phyloP scores from a whole-genome alignment of 352 stramenopile genomes.

The Globisporangium emineosum region DNA sequence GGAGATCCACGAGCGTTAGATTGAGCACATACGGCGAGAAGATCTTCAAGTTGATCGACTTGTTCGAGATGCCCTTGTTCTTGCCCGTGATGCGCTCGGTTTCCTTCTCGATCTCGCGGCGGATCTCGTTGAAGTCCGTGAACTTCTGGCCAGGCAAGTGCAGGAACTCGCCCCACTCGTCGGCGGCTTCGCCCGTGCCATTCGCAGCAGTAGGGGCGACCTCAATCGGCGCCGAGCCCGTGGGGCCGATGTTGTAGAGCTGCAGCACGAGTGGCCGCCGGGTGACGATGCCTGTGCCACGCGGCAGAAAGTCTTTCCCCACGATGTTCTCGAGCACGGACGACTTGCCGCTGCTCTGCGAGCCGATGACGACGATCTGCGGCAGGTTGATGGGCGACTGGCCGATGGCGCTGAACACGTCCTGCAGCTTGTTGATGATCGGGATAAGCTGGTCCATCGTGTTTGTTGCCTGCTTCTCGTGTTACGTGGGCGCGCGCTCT shows the following conservation, averaged over 20 bases:
- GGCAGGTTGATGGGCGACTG: constrained; percentile 95
- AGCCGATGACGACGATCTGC: constrained; percentile 98
- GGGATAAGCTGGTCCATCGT: constrained; percentile 99
- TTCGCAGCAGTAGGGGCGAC: constrained; percentile 21
- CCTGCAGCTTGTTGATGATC: constrained; percentile 99
- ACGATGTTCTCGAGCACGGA: constrained; percentile 96
- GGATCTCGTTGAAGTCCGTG: constrained; percentile 96
- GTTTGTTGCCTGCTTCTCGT: not conserved
- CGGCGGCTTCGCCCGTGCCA: constrained; percentile 30
- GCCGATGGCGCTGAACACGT: constrained; percentile 97
- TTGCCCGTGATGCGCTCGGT: constrained; percentile 95
- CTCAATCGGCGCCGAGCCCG: constrained; percentile 16
- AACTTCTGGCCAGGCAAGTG: constrained; percentile 96
- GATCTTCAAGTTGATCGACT: constrained; percentile 99
- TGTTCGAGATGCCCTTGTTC: constrained; percentile 98
- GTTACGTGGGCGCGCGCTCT: no score
- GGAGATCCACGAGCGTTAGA: constrained; percentile 99
- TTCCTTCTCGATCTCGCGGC: constrained; percentile 97
- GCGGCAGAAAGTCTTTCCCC: constrained; percentile 94
- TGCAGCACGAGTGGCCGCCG: constrained; percentile 97
- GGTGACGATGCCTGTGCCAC: constrained; percentile 98
- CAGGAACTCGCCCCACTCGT: constrained; percentile 99
- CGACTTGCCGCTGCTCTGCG: constrained; percentile 96
- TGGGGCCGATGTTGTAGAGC: constrained; percentile 90
- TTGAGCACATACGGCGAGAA: constrained; percentile 98